Evolutionary conservation across 257 asterid species (phyloP).

Genomic region (Solanum corneliomulleri): DNA sequence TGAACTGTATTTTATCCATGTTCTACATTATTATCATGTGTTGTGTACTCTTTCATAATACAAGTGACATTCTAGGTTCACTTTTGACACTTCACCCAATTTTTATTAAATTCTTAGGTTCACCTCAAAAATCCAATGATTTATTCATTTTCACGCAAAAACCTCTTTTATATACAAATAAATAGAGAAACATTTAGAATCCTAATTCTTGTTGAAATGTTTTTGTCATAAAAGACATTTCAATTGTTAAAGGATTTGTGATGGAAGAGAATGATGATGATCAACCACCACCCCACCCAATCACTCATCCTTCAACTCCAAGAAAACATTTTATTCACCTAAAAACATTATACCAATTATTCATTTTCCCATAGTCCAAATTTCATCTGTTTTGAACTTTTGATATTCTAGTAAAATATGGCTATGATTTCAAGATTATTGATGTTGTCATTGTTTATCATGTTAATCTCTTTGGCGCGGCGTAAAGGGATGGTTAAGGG

Average conservation of each 20-base stretch:
- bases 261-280: constrained; percentile 25
- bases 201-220: neutral
- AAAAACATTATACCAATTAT: neutral
- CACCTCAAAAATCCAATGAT: neutral
- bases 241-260: neutral
- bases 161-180: too few relatives aligned
- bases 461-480: neutral
- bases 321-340: neutral
- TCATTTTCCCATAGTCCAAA: neutral
- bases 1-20: neutral
- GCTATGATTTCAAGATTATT: neutral
- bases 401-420: neutral
- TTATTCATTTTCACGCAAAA: too few relatives aligned
- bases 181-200: neutral
- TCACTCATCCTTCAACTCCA: neutral
- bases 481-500: neutral
- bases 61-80: too few relatives aligned
- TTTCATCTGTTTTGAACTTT: neutral
- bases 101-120: neutral
- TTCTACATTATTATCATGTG: neutral
- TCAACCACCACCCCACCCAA: constrained; percentile 28
- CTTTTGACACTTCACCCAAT: too few relatives aligned
- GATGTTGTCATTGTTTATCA: neutral
- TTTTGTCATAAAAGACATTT: constrained; percentile 9
- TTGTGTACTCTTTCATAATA: neutral